phyloP scores from a whole-genome alignment of 2,329 filamentous ascomycete genomes.

The Knoxdaviesia proteae region DNA sequence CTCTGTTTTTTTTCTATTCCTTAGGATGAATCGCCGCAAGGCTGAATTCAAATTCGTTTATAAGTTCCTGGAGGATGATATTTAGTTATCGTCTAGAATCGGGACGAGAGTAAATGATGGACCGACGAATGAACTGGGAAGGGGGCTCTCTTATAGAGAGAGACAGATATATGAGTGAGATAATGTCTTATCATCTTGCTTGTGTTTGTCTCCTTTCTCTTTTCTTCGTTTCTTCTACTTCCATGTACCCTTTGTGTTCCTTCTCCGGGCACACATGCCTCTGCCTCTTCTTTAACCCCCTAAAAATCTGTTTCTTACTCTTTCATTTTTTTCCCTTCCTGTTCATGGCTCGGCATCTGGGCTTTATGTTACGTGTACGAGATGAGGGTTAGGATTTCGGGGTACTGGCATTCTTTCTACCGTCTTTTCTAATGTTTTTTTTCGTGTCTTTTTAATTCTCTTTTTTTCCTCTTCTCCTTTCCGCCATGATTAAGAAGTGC shows the following conservation, averaged over 20 bases:
- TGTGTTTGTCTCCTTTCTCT: not conserved
- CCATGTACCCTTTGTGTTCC: not conserved
- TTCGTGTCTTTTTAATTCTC: not conserved
- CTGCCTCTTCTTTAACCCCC: not conserved
- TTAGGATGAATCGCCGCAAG: constrained; percentile 95
- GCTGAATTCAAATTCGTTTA: constrained; percentile 97
- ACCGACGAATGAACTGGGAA: not conserved
- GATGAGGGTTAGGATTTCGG: too few relatives aligned
- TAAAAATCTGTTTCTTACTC: not conserved
- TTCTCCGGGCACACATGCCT: not conserved
- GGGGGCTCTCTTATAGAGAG: not conserved
- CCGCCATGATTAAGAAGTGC: too few relatives aligned
- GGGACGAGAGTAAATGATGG: not conserved
- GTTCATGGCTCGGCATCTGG: too few relatives aligned
- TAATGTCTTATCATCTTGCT: not conserved
- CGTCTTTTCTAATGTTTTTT: not conserved
- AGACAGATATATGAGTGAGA: not conserved
- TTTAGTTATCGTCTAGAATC: constrained; percentile 19
- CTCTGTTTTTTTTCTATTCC: not conserved
- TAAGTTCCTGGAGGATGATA: constrained; percentile 90
- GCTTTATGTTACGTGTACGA: too few relatives aligned
- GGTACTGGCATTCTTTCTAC: too few relatives aligned
- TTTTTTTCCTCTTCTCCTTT: not conserved
- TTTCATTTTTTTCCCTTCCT: not conserved
- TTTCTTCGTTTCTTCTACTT: not conserved